Evolutionary conservation across 2,329 filamentous ascomycete species (phyloP).

Genomic region (Paraconiothyrium sp.): DNA sequence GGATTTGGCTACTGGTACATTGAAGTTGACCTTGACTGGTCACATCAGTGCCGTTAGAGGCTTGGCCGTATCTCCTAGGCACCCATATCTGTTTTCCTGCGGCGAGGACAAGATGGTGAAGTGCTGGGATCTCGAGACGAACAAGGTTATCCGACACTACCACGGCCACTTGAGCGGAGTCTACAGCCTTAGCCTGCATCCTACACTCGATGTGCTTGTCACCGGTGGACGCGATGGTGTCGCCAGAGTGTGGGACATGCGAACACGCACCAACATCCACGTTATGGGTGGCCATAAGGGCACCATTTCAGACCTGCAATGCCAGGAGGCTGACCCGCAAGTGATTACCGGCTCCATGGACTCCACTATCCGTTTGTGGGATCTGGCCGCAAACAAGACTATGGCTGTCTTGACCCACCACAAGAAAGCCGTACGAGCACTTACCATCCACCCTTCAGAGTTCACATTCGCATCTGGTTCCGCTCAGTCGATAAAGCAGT

Average conservation of each 20-base stretch:
- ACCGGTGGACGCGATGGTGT: conserved; percentile 96
- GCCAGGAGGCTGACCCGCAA: conserved; percentile 95
- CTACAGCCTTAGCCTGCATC: conserved; percentile 92
- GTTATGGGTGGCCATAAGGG: conserved; percentile 90
- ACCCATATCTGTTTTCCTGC: conserved; percentile 97
- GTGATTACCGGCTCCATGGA: conserved; percentile 94
- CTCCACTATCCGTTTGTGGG: conserved; percentile 73
- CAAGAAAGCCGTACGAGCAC: conserved; percentile 92
- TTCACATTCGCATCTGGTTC: conserved; percentile 96
- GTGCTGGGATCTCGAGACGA: conserved; percentile 99
- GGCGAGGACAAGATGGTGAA: conserved; percentile 99
- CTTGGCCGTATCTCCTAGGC: conserved; percentile 88
- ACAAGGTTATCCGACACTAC: conserved; percentile 87
- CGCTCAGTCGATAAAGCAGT: conserved; percentile 96
- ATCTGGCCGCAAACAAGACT: conserved; percentile 93
- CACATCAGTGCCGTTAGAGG: conserved; percentile 60
- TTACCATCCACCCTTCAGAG: conserved; percentile 87
- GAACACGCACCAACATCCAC: conserved; percentile 93
- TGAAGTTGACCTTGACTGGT: conserved; percentile 42
- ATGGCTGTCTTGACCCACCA: conserved; percentile 97
- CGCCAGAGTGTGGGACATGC: conserved; percentile 59
- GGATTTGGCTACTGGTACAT: conserved; percentile 83
- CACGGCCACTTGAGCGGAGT: conserved; percentile 97
- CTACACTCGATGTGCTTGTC: conserved; percentile 91
- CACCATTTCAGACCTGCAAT: conserved; percentile 88